Evolutionary conservation across 2,329 filamentous ascomycete genomes (phyloP), one percentile per base, ranked within the genome.

Genomic region (Venturia effusa): DNA sequence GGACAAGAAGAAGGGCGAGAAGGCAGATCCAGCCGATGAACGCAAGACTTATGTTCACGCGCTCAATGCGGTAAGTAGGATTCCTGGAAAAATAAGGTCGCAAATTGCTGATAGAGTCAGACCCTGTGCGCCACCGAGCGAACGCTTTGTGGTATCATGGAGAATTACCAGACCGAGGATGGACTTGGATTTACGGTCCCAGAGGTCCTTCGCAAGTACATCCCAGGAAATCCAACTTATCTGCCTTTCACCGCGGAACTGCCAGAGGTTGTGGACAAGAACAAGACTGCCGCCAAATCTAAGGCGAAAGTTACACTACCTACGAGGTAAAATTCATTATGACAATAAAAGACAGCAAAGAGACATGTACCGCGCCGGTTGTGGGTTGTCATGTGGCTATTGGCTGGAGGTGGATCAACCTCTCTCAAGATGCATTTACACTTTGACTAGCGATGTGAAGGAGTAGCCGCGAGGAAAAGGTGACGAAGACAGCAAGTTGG

Each of bases 41-140:
- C 83, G 65, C 88, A 99, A 97, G 84, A 88, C 91, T 69, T 99
- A 97, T 74, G 92, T 96, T 43, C 94, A 99, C 77, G 90, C 89
- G 48, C 81, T 97, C 66, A 97, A 97, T 78, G 89, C 89, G 24
- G 41, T 89, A 27, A 81, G 97, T 48, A 93, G 89, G 75, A 93
- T 93, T 22, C 97, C 92, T 1, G 92, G 95, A 73, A 84, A 93
- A 73, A 90, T 92, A 0, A 82, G 43, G 61, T 97, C 93, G 82
- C 97, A 92, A 74, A 82, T 99, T 55, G 83, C 99, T 48, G 94
- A 99, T 78, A 99, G 97, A 54, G 3, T 45, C 43, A 51, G 45
- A 45, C 89, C 24, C 81, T 97, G 45, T 93, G 89, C 75, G 93
- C 93, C 22, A 97, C 93, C 0, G 92, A 96, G 73, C 84, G 93